Base-by-base conservation (phyloP, 805 yeast species). In the Wickerhamiella siamensis region DNA sequence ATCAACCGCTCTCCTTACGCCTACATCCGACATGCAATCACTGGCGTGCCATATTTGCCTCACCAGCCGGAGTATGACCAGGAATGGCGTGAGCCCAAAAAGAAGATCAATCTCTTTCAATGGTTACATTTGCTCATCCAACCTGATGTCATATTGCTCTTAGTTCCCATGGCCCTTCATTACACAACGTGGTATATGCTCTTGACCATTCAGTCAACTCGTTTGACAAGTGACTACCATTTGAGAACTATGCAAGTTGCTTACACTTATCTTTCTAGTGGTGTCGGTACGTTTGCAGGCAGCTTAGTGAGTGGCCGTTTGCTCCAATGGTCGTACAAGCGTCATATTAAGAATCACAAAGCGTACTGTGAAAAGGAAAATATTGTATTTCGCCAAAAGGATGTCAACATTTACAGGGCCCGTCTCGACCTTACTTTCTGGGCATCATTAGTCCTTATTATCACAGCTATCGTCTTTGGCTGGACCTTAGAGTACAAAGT, bases 141-240 rank as follows among this genome's bases (percentile, higher is more conserved):
- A 41, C 46, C 62, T 8, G 73, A 72, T 41, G 70, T 78, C 3
- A 51, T 65, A 2, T 54, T 71, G 24, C 55, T 72, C 6, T 56
- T 82, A 27, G 39, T 76, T 1, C 79, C 84, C 1, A 66, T 72
- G 8, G 76, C 82, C 0, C 44, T 83, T 3, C 73, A 75, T 45
- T 83, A 74, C 58, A 68, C 86, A 1, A 63, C 71, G 2, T 83
- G 88, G 84, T 74, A 79, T 4, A 70, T 78, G 62, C 65, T 73
- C 15, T 68, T 80, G 43, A 78, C 93, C 0, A 70, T 84, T 0
- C 57, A 80, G 43, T 67, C 86, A 0, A 70, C 79, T 0, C 62
- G 66, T 12, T 57, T 83, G 27, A 63, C 71, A 26, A 56, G 57
- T 6, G 47, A 61, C 4, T 82, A 83, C 49, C 59, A 66, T 22